Base-by-base conservation (phyloP, 2,329 filamentous ascomycete species). In the Capronia americana region DNA sequence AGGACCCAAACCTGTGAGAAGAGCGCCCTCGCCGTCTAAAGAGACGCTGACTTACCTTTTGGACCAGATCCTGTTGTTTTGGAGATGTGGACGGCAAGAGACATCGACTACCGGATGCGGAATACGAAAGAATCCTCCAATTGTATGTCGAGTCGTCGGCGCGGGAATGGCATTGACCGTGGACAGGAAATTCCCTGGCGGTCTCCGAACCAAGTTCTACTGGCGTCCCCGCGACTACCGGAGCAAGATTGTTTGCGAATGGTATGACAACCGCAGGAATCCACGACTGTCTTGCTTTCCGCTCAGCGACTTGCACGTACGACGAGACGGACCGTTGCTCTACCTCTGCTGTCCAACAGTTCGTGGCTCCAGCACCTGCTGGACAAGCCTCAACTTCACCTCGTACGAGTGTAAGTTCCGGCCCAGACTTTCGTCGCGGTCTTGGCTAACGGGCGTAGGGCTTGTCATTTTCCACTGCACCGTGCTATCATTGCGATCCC, bases 381-480 rank as follows among this genome's bases (percentile, higher is more conserved):
- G 86, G 86, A 81, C 84, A 2, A 81, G 79, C 59, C 75, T 88
- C 12, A 82, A 83, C 34, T 88, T 88, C 73, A 77, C 78, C 5
- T 77, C 82, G 4, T 83, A 86, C 63, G 86, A 88, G 74, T 78
- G 85, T 85, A 77, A 73, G 17, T 34, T 20, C 10, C 44, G 30
- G 10, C 32, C 67, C 32, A 61, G 67, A 48, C 54, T 30, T 54
- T 64, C 32, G 56, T 54, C 44, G 64, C 38, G 11, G 24, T 32
- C 44, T 26, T 64, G 34, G 38, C 34, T 34, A 32, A 55, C 8
- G 14, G 1, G 12, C 32, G 3, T 54, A 85, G 83, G 80, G 56
- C 83, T 88, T 81, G 83, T 86, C 2, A 73, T 86, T 1, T 87
- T 88, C 74, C 86, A 85, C 73, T 84, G 81, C 67, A 83, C 83